Percentiles rank a stretch among this genome's conserved stretches.
Evolutionary conservation across 495 filamentous ascomycete species (phyloP).

Genomic region (Neurospora sp.): DNA sequence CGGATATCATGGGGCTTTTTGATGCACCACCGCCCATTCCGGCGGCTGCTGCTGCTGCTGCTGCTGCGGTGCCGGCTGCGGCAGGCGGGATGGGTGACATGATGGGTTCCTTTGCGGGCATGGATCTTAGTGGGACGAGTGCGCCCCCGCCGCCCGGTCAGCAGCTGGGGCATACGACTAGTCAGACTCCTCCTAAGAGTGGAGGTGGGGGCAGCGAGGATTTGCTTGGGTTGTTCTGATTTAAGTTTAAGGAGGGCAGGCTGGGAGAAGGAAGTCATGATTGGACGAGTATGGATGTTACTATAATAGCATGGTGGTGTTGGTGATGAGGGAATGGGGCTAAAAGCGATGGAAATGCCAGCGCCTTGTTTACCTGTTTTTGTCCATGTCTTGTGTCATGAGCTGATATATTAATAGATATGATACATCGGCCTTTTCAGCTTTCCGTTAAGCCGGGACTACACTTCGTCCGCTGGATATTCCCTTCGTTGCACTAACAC

Average conservation of each 20-base stretch:
- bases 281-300: background rate
- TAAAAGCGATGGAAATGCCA: background rate
- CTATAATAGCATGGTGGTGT: background rate
- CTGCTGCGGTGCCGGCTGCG: background rate
- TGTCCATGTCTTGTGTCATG: background rate
- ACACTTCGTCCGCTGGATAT: background rate
- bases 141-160: constrained; percentile 47
- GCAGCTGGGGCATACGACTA: constrained; percentile 25
- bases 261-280: background rate
- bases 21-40: constrained; percentile 33
- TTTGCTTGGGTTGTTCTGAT: constrained; percentile 77
- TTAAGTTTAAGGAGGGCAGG: background rate
- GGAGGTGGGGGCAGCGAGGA: constrained; percentile 76
- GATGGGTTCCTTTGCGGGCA: constrained; percentile 74
- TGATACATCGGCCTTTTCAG: background rate
- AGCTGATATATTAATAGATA: background rate
- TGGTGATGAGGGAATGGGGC: background rate
- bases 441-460: background rate
- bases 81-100: constrained; percentile 44
- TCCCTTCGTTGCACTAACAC: background rate
- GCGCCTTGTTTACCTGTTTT: background rate
- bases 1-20: constrained; percentile 86
- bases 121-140: constrained; percentile 58
- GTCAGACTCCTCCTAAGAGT: constrained; percentile 17
- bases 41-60: constrained; percentile 6